phyloP scores from a whole-genome alignment of 2,329 filamentous ascomycete species.

The Neopestalotiopsis rosae region DNA sequence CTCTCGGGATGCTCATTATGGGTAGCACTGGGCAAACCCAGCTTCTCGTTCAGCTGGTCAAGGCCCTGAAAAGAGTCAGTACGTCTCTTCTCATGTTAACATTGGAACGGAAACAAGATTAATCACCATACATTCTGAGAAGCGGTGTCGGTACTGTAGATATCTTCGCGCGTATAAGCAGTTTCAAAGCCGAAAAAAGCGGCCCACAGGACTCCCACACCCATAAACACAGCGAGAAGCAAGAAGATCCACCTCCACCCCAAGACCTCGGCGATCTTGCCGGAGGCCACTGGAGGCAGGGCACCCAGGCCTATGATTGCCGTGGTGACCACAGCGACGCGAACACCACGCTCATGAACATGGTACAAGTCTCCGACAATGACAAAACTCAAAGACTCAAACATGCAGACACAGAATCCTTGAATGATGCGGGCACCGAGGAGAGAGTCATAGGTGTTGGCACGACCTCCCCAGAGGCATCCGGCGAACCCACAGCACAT shows the following conservation, averaged over 20 bases:
- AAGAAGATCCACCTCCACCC: background rate
- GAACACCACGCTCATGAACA: conserved; percentile 1
- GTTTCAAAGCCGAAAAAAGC: background rate
- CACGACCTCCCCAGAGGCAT: no score
- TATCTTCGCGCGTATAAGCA: background rate
- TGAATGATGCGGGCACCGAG: no score
- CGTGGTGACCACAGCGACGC: background rate
- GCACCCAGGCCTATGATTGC: background rate
- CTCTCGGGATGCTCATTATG: no score
- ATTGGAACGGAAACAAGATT: no score
- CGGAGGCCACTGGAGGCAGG: background rate
- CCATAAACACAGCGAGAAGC: background rate
- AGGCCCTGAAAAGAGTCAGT: no score
- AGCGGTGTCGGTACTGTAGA: background rate
- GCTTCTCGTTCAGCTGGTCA: no score
- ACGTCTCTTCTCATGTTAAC: no score
- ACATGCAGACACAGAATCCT: no score
- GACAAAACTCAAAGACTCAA: background rate
- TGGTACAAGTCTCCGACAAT: background rate
- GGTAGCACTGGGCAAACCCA: no score
- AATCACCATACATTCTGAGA: no score
- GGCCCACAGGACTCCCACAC: background rate
- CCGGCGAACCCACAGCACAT: no score
- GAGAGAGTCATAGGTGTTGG: no score
- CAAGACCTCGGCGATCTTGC: background rate